phyloP scores from a whole-genome alignment of 768 basidiomycete species.

The Pholiota molesta region DNA sequence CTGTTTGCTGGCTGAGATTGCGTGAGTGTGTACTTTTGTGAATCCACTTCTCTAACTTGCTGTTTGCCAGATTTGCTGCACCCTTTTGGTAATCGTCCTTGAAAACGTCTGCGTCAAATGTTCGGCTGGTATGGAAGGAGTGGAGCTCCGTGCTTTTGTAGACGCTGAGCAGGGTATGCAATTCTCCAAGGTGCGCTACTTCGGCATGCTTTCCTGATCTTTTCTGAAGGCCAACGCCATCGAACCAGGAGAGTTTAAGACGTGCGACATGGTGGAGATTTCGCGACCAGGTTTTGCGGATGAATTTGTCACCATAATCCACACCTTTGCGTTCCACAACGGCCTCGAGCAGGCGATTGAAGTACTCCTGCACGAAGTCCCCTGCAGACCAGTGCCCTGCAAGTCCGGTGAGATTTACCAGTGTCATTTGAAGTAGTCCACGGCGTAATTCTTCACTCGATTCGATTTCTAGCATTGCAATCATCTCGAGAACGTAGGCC shows the following conservation, averaged over 20 bases:
- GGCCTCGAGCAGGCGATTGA: slow-evolving; percentile 33
- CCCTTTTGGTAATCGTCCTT: slow-evolving; percentile 13
- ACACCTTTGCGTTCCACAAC: slow-evolving; percentile 29
- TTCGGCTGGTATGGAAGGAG: slow-evolving; percentile 2
- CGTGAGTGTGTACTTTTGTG: slow-evolving; percentile 10
- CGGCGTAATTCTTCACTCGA: slow-evolving; percentile 22
- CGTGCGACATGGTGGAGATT: slow-evolving; percentile 35
- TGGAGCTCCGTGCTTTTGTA: slow-evolving; percentile 7
- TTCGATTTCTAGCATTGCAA: slow-evolving; percentile 33
- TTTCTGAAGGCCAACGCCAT: slow-evolving; percentile 17
- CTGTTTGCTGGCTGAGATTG: not conserved
- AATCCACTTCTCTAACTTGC: slow-evolving; percentile 15
- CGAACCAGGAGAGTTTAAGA: slow-evolving; percentile 31
- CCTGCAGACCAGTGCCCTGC: slow-evolving; percentile 25
- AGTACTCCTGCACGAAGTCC: slow-evolving; percentile 38
- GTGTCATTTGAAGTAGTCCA: slow-evolving; percentile 26
- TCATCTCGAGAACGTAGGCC: slow-evolving; percentile 34
- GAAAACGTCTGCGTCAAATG: not conserved
- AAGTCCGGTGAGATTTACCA: slow-evolving; percentile 31
- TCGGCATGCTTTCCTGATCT: not conserved
- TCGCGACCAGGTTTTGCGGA: slow-evolving; percentile 29
- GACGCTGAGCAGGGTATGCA: not conserved
- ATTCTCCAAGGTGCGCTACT: not conserved
- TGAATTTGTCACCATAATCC: slow-evolving; percentile 30
- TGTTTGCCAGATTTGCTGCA: not conserved